Evolutionary conservation across 768 basidiomycete genomes (phyloP).

Genomic region (Mycena kentingensis): DNA sequence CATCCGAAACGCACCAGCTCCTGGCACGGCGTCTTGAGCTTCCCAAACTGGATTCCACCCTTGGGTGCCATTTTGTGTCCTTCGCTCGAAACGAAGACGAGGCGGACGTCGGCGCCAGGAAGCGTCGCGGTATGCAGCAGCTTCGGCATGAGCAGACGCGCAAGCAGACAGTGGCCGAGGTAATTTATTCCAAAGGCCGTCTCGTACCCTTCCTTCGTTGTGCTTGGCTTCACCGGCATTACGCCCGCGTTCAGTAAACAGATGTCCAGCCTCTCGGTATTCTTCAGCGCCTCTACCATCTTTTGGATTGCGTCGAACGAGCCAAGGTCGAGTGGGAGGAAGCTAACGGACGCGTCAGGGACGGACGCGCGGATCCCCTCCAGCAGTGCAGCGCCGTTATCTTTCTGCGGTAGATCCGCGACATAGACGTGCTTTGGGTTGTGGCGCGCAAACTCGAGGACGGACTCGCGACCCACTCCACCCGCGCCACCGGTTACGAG

Average conservation of each 20-base stretch:
- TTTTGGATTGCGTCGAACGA: neutral
- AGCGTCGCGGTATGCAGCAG: neutral
- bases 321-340: neutral
- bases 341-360: neutral
- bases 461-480: neutral
- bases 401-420: neutral
- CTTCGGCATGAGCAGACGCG: neutral
- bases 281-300: no score
- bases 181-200: neutral
- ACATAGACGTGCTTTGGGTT: neutral
- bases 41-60: neutral
- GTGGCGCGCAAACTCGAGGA: neutral
- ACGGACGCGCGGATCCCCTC: neutral
- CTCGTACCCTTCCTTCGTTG: neutral
- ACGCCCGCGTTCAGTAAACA: neutral
- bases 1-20: neutral
- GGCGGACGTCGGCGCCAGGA: neutral
- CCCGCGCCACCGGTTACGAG: neutral
- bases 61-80: neutral
- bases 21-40: neutral
- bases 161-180: neutral
- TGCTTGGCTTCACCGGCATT: neutral
- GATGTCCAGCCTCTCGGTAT: neutral
- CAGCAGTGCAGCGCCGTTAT: neutral
- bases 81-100: conserved; percentile 1